Evolutionary conservation across 768 basidiomycete genomes (phyloP), one percentile per base, ranked within the genome.

Genomic region (Dacryopinax primogenitus): DNA sequence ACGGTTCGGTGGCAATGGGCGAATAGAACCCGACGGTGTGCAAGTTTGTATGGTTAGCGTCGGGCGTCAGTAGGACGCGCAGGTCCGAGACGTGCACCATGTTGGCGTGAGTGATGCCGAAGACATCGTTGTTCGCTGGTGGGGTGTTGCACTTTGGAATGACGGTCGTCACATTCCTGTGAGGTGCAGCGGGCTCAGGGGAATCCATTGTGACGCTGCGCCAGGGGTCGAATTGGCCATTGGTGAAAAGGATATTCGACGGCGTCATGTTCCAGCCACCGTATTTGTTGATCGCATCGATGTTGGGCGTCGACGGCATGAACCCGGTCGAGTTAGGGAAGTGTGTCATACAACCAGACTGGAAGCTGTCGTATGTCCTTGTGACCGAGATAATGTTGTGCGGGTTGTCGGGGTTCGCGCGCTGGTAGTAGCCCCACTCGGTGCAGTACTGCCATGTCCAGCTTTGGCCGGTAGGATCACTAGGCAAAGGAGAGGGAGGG

Each of bases 391-490:
- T 77, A 47, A 82, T 82, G 0, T 79, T 80, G 2, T 79, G 69
- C 0, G 78, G 76, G 66, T 81, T 81, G 41, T 68, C 68, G 3
- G 78, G 74, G 58, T 82, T 78, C 2, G 80, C 81, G 0, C 79
- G 75, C 68, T 82, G 81, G 63, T 81, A 81, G 68, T 77, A 80
- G 0, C 78, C 78, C 66, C 79, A 81, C 70, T 82, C 80, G 0
- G 80, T 81, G 63, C 80, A 81, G 66, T 81, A 81, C 67, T 82
- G 80, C 74, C 80, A 76, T 80, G 80, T 81, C 81, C 80, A 82
- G 7, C 80, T 80, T 45, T 69, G 70, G 64, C 80, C 80, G 26
- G 51, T 58, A 2, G 51, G 51, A 18, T 58, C 51, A 32, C 51
- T 58, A 2, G 51, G 51, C 26, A 58, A 18, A 6, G 51, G 51